Conservation (phyloP, 345 rosid species). For the Gossypium herbaceum region DNA sequence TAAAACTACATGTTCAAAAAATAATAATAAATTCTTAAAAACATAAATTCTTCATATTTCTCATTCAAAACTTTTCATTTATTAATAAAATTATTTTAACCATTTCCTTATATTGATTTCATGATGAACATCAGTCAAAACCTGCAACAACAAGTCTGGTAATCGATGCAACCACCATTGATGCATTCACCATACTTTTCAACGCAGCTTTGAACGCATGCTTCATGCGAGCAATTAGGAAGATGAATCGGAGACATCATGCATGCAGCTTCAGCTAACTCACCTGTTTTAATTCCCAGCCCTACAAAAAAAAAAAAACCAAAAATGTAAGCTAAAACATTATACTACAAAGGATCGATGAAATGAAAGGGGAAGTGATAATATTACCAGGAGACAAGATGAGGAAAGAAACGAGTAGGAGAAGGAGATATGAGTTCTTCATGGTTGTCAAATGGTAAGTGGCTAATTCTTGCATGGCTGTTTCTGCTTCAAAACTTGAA, state of each 20-base stretch:
- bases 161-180: conserved; percentile 2
- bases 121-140: background rate
- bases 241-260: background rate
- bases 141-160: conserved; percentile 4
- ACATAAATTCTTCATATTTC: too few relatives aligned
- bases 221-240: background rate
- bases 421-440: background rate
- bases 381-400: background rate
- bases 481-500: background rate
- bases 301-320: background rate
- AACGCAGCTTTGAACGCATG: conserved; percentile 5
- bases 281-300: background rate
- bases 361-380: background rate
- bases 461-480: background rate
- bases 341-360: background rate
- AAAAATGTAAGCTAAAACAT: background rate
- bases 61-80: background rate
- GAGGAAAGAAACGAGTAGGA: background rate
- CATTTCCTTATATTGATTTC: too few relatives aligned
- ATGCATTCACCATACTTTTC: background rate
- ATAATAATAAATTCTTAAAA: too few relatives aligned
- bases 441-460: background rate
- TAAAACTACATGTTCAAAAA: too few relatives aligned
- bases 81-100: background rate
- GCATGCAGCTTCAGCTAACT: background rate